These are phyloP conservation scores for Sporobolomyces roseus DNA, from an alignment of 768 basidiomycete species.

Conservation along the genomic window DNA sequence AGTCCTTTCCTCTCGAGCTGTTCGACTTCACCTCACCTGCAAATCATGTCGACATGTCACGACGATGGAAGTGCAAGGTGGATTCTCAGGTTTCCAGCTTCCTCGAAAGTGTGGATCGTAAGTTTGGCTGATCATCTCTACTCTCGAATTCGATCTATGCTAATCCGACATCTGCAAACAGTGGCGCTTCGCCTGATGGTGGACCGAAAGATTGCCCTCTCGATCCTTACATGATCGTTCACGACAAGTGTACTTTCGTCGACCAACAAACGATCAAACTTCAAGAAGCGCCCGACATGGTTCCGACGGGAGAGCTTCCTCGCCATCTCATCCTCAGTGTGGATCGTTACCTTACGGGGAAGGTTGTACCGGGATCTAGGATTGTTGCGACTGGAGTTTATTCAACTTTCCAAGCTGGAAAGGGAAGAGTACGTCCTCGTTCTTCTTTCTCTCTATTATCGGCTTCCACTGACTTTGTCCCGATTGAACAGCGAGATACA, in stretches of 20 bases:
- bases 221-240: conserved; percentile 92
- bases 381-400: conserved; percentile 94
- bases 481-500: conserved; percentile 55
- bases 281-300: conserved; percentile 99
- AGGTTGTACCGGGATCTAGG: conserved; percentile 92
- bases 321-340: conserved; percentile 88
- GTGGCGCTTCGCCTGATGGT: conserved; percentile 65
- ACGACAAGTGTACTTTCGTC: conserved; percentile 87
- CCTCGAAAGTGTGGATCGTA: conserved; percentile 63
- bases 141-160: too few species aligned
- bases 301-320: conserved; percentile 95
- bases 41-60: conserved; percentile 80
- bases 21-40: conserved; percentile 86
- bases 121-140: background rate
- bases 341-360: conserved; percentile 84
- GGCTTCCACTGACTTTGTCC: background rate
- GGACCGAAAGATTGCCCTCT: conserved; percentile 90
- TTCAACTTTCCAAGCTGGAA: conserved; percentile 86
- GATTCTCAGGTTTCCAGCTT: conserved; percentile 53
- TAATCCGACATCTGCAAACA: too few species aligned
- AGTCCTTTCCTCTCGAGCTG: conserved; percentile 85
- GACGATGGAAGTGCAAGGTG: conserved; percentile 56
- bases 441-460: too few species aligned
- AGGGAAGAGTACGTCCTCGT: conserved; percentile 60
- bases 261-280: conserved; percentile 96